phyloP scores from a whole-genome alignment of 352 stramenopile genomes.

The Pythium oligandrum region DNA sequence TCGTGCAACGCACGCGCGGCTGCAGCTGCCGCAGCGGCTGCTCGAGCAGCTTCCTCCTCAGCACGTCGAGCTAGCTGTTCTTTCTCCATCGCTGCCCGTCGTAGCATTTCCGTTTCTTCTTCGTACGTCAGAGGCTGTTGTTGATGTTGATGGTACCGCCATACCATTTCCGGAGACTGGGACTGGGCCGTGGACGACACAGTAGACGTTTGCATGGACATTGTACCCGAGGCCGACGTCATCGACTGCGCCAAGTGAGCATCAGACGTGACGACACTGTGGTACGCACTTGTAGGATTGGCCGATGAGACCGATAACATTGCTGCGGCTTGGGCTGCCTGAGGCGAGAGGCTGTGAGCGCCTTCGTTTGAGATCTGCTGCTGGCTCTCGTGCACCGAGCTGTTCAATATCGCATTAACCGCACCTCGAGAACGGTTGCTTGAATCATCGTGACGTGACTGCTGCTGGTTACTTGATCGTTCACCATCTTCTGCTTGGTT shows the following conservation, averaged over 20 bases:
- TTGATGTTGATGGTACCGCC: slow-evolving; percentile 55
- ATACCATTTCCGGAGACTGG: slow-evolving; percentile 60
- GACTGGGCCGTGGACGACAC: slow-evolving; percentile 14
- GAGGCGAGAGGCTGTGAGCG: too few relatives aligned
- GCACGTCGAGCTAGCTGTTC: slow-evolving; percentile 57
- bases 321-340: too few relatives aligned
- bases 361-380: too few relatives aligned
- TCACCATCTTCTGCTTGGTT: too few relatives aligned
- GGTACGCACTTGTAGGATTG: too few relatives aligned
- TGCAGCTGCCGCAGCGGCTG: slow-evolving; percentile 58
- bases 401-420: too few relatives aligned
- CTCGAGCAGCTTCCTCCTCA: slow-evolving; percentile 76
- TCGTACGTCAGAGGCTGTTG: slow-evolving; percentile 38
- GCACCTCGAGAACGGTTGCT: too few relatives aligned
- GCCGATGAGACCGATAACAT: too few relatives aligned
- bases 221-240: slow-evolving; percentile 3
- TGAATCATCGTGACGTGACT: too few relatives aligned
- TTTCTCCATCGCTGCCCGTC: slow-evolving; percentile 54
- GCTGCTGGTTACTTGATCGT: too few relatives aligned
- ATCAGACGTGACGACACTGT: neutral
- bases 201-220: slow-evolving; percentile 7
- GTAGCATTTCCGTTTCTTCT: slow-evolving; percentile 70
- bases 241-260: too few relatives aligned
- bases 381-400: too few relatives aligned
- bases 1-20: slow-evolving; percentile 72